Base-by-base conservation (phyloP, 495 filamentous ascomycete species). In the Aspergillus heteromorphus region DNA sequence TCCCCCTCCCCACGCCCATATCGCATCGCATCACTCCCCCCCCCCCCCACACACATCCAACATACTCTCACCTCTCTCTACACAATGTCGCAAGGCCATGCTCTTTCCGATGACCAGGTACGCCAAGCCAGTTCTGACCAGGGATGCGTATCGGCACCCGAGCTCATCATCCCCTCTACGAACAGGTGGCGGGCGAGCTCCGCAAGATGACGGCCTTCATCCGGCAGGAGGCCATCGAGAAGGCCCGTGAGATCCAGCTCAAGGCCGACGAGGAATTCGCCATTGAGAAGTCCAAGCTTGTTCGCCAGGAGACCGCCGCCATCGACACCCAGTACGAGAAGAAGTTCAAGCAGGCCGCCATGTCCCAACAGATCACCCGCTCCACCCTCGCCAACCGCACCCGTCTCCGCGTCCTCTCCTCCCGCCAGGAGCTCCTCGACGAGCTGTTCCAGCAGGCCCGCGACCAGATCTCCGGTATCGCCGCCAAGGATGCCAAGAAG, bases 151-250 rank as follows among this genome's bases (percentile, higher is more conserved):
- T 34, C 27, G 30, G 51, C 36, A 18, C 50, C 40, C 45, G 49
- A 56, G 57, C 57, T 57, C 48, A 60, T 63, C 41, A 58, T 56
- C 45, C 41, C 40, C 40, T 51, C 58, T 51, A 50, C 45, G 25
- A 54, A 55, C 60, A 97, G 92, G 92, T 99, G 74, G 81, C 85
- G 66, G 82, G 83, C 71, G 95, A 99, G 82, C 89, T 99, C 70
- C 89, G 87, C 79, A 99, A 99, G 81, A 99, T 99, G 95, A 97
- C 95, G 42, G 90, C 92, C 70, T 99, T 99, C 87, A 99, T 99
- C 84, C 87, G 87, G 69, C 92, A 97, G 77, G 95, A 99, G 81
- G 95, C 95, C 20, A 76, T 85, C 34, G 95, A 99, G 70, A 99
- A 99, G 76, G 91, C 92, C 61, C 84, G 84, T 65, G 95, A 99